phyloP scores from a whole-genome alignment of 2,329 filamentous ascomycete genomes.

The Diaporthe destruens region DNA sequence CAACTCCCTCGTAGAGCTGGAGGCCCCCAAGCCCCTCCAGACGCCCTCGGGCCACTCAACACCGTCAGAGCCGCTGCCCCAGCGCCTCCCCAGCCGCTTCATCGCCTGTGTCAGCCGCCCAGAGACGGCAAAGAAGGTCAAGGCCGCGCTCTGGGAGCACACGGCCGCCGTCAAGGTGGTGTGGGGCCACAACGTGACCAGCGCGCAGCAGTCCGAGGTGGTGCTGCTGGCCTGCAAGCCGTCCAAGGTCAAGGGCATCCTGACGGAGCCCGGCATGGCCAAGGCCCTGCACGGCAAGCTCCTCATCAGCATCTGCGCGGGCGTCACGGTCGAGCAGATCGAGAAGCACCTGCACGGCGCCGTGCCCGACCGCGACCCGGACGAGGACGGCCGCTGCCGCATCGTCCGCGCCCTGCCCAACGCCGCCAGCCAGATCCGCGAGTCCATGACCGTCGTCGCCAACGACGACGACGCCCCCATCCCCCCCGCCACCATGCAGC shows the following conservation, averaged over 20 bases:
- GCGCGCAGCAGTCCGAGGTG: constrained; percentile 77
- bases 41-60: constrained; percentile 59
- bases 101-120: constrained; percentile 82
- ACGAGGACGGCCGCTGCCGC: constrained; percentile 65
- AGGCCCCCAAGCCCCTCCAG: constrained; percentile 60
- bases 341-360: constrained; percentile 72
- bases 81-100: constrained; percentile 78
- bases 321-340: constrained; percentile 78
- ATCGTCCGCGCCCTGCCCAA: constrained; percentile 89
- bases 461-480: constrained; percentile 68
- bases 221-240: constrained; percentile 87
- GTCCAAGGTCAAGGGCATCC: constrained; percentile 76
- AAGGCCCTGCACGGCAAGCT: constrained; percentile 83
- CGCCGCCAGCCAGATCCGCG: constrained; percentile 81
- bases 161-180: constrained; percentile 73
- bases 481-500: constrained; percentile 61
- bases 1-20: constrained; percentile 71
- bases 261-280: constrained; percentile 75
- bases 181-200: constrained; percentile 77
- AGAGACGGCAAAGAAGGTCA: constrained; percentile 78
- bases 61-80: constrained; percentile 60
- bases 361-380: constrained; percentile 60
- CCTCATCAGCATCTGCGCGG: constrained; percentile 84
- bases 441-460: constrained; percentile 86
- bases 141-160: constrained; percentile 73